Percentiles rank a stretch among this genome's conserved stretches.
These are phyloP conservation scores for Tubosaeta brunneosetosa DNA, from an alignment of 768 basidiomycete species.

Conservation along the genomic window DNA sequence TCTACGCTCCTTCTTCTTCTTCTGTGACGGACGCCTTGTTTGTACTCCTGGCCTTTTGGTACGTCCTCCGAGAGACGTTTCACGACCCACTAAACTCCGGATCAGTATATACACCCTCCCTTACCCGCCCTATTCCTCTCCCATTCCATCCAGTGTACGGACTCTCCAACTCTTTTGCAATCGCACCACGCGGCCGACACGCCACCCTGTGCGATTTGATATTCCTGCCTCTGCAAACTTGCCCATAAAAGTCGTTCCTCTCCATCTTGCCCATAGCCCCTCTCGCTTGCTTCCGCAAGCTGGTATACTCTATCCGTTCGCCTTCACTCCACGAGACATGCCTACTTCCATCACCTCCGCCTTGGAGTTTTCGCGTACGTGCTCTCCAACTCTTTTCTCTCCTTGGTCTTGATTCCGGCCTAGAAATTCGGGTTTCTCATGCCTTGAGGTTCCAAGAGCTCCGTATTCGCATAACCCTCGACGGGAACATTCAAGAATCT, in stretches of 20 bases:
- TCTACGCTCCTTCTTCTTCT: conserved; percentile 22
- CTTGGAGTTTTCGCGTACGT: conserved; percentile 26
- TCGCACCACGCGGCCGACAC: conserved; percentile 28
- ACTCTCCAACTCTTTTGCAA: conserved; percentile 10
- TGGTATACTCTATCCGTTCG: conserved; percentile 15
- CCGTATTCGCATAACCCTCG: conserved; percentile 23
- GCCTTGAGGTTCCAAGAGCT: conserved; percentile 24
- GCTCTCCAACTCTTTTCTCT: not conserved
- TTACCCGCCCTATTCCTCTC: conserved; percentile 10
- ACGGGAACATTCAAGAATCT: conserved; percentile 27
- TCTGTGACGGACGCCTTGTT: conserved; percentile 30
- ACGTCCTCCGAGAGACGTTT: conserved; percentile 23
- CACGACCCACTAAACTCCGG: conserved; percentile 28
- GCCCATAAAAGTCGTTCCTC: conserved; percentile 23
- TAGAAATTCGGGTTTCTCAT: conserved; percentile 22
- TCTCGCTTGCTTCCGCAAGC: conserved; percentile 24
- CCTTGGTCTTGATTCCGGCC: not conserved
- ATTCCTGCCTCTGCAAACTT: conserved; percentile 16
- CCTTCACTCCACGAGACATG: conserved; percentile 13
- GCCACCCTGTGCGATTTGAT: conserved; percentile 33
- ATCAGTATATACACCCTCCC: conserved; percentile 27
- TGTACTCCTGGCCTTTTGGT: conserved; percentile 21
- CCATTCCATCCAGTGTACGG: conserved; percentile 20
- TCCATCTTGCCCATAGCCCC: conserved; percentile 32
- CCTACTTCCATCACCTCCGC: conserved; percentile 12